Base-by-base conservation (phyloP, 257 asterid species). In the Eucommia ulmoides region DNA sequence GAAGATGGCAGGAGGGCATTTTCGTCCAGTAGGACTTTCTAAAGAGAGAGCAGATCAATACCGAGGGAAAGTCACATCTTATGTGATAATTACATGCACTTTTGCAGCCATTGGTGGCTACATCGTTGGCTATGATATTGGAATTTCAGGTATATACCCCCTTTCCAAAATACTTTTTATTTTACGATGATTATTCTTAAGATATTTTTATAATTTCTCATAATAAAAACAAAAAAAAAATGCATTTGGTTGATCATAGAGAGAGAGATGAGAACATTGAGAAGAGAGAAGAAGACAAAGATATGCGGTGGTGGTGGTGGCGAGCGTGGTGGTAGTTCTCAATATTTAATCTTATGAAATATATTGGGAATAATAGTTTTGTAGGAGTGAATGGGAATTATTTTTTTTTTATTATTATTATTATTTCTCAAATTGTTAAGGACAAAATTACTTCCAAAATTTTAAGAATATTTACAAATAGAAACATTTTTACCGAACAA, bases 81-180 rank as follows among this genome's bases (percentile, higher is more conserved):
- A 86, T 60, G 82, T 86, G 62, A 41, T 77, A 0, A 75, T 74
- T 52, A 80, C 96, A 20, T 86, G 96, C 79, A 50, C 80, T 58
- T 74, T 86, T 53, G 96, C 93, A n/a, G 82, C 96, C 14, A 18
- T 80, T 72, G 96, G 96, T 0, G 96, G 96, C 26, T 82, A 94
- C 20, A 65, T 86, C 24, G 82, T 86, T 33, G 96, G 96, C 48
- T 86, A 86, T 58, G 96, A 86, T 74, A 83, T 86, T 52, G 96
- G 96, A 15, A 88, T 86, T 69, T 85, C 96, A 25, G 96, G 96
- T 82, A 12, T 29, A 29, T 7, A 12, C 38, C 12, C 7, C 38
- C 7, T 29, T 29, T 5, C 12, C 38, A 23, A 8, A 8, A 7
- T 8, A 1, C 15, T 53, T 8, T 14, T 24, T 15, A 33, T 45